Percentiles rank a stretch among this genome's conserved stretches.
Evolutionary conservation across 2,329 filamentous ascomycete genomes (phyloP).

Genomic region (Colletotrichum higginsianum): DNA sequence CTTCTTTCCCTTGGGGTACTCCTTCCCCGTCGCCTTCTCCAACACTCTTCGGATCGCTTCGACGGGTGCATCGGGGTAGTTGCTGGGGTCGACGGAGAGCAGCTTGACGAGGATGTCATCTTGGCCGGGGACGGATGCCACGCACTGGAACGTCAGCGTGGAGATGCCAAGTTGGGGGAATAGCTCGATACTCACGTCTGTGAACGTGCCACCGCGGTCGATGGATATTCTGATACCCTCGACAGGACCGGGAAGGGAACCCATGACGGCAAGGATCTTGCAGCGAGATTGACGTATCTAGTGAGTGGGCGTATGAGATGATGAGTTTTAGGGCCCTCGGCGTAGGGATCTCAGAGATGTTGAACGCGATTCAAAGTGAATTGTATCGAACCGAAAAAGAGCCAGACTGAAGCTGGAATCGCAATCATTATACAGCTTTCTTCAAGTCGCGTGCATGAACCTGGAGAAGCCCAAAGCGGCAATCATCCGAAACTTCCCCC

Average conservation of each 20-base stretch:
- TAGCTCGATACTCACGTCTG: slow-evolving; percentile 75
- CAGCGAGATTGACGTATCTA: not conserved
- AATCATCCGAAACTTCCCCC: slow-evolving; percentile 18
- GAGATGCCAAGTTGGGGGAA: slow-evolving; percentile 62
- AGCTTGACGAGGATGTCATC: slow-evolving; percentile 81
- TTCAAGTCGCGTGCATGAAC: not conserved
- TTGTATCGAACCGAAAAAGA: slow-evolving; percentile 1
- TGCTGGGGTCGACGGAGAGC: slow-evolving; percentile 78
- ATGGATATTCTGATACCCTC: slow-evolving; percentile 44
- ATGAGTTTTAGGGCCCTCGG: not conserved
- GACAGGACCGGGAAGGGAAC: slow-evolving; percentile 34
- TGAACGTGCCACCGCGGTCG: slow-evolving; percentile 70
- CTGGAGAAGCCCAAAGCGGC: slow-evolving; percentile 25
- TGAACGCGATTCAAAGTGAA: not conserved
- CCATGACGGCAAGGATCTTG: slow-evolving; percentile 11
- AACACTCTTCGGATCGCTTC: slow-evolving; percentile 75
- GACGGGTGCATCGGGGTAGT: slow-evolving; percentile 81
- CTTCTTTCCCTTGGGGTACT: slow-evolving; percentile 49
- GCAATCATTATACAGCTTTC: slow-evolving; percentile 24
- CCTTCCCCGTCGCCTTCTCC: slow-evolving; percentile 51
- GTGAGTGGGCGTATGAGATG: not conserved
- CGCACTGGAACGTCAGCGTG: slow-evolving; percentile 15
- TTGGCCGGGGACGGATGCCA: slow-evolving; percentile 41
- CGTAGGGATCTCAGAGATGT: not conserved
- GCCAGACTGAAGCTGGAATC: slow-evolving; percentile 4